These are phyloP conservation scores for Stephania yunnanensis DNA, from an alignment of 164 flowering plant genomes.

Conservation along the genomic window DNA sequence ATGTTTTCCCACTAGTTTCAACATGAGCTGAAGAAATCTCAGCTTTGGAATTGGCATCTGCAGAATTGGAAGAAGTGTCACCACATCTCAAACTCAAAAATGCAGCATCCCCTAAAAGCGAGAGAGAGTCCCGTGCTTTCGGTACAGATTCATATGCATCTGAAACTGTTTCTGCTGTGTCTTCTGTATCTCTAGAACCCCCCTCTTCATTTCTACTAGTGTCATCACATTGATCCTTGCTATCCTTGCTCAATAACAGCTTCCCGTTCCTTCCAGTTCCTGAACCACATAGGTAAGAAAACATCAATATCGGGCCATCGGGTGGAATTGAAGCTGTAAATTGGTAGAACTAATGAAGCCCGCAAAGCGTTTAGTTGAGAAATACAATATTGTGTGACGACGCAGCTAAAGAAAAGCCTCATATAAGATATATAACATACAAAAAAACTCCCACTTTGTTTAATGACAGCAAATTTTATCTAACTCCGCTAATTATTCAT, in stretches of 20 bases:
- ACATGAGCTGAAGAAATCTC: neutral
- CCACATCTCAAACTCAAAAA: constrained; percentile 11
- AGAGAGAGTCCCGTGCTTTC: constrained; percentile 12
- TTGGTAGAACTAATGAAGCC: neutral
- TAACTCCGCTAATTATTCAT: neutral
- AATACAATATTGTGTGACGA: neutral
- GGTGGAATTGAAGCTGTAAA: neutral
- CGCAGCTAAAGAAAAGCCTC: neutral
- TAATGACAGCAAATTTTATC: neutral
- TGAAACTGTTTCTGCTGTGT: constrained; percentile 13
- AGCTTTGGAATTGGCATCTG: constrained; percentile 35
- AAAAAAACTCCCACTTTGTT: neutral
- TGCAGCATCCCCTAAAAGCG: constrained; percentile 13
- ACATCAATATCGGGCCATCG: neutral
- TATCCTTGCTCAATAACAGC: constrained; percentile 8
- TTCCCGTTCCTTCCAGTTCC: constrained; percentile 8
- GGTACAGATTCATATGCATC: constrained; percentile 17
- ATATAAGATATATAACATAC: neutral
- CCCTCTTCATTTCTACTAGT: constrained; percentile 20
- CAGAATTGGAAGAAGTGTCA: constrained; percentile 6
- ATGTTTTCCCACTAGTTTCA: neutral
- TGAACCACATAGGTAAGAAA: constrained; percentile 3
- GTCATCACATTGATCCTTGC: constrained; percentile 6
- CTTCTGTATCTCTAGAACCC: constrained; percentile 24
- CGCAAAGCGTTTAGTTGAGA: too few relatives aligned